These are phyloP conservation scores for Solanum megistacrolobum DNA, from an alignment of 257 asterid genomes.

Conservation along the genomic window DNA sequence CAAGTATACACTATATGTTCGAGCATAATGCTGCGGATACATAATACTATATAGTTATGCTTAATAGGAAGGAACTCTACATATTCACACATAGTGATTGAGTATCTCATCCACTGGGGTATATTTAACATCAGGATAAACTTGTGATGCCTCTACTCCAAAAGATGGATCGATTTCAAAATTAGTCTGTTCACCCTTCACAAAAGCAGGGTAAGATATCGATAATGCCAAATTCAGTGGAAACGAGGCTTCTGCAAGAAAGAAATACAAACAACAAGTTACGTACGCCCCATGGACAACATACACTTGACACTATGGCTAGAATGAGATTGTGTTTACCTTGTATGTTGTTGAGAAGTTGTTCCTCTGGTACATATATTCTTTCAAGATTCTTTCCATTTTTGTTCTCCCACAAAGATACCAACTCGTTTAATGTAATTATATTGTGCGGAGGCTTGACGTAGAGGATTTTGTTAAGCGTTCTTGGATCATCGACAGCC, in stretches of 20 bases:
- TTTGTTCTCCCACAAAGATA: constrained; percentile 67
- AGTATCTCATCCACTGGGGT: constrained; percentile 49
- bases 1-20: too few species aligned
- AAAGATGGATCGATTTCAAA: constrained; percentile 48
- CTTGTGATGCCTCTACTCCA: constrained; percentile 50
- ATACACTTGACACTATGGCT: too few species aligned
- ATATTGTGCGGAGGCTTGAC: constrained; percentile 46
- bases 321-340: constrained; percentile 16
- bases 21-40: too few species aligned
- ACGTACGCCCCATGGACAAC: neutral
- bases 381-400: constrained; percentile 55
- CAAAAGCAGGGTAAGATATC: constrained; percentile 37
- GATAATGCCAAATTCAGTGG: constrained; percentile 34
- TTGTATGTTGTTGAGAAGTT: constrained; percentile 39
- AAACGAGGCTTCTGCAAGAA: constrained; percentile 34
- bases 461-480: constrained; percentile 51
- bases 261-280: neutral
- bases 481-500: constrained; percentile 59
- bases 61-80: neutral
- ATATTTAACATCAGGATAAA: constrained; percentile 66
- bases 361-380: constrained; percentile 40
- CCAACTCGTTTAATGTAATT: constrained; percentile 40
- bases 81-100: constrained; percentile 13
- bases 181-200: constrained; percentile 52
- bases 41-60: too few species aligned